phyloP scores from a whole-genome alignment of 1,284 basidiomycete species.

The Ustilago bromivora region DNA sequence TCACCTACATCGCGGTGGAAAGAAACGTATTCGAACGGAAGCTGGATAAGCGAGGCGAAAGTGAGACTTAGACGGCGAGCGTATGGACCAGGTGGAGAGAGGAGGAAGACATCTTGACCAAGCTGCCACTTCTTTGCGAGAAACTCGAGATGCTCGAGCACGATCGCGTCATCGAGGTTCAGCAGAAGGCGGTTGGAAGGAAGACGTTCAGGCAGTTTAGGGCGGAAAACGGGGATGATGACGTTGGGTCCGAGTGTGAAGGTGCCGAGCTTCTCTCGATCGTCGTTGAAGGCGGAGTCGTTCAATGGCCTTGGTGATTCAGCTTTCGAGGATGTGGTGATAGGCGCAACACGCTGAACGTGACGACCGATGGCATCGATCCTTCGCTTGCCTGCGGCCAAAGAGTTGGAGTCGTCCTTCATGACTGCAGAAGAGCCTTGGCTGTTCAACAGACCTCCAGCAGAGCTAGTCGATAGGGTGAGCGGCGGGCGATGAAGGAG shows the following conservation, averaged over 20 bases:
- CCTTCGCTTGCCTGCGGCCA: conserved; percentile 32
- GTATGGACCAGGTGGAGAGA: conserved; percentile 69
- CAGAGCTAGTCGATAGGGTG: not conserved
- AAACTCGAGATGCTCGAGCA: conserved; percentile 67
- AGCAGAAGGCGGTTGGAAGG: conserved; percentile 62
- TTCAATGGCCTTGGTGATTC: conserved; percentile 24
- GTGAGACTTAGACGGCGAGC: conserved; percentile 70
- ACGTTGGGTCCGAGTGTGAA: conserved; percentile 65
- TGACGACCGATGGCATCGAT: conserved; percentile 47
- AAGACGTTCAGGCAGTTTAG: conserved; percentile 56
- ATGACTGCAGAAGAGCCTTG: conserved; percentile 3
- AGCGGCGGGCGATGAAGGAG: not conserved
- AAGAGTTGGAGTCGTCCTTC: conserved; percentile 35
- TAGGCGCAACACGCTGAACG: conserved; percentile 32
- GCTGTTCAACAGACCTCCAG: not conserved
- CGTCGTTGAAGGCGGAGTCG: conserved; percentile 20
- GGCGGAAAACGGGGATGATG: conserved; percentile 60
- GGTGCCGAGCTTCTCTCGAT: conserved; percentile 55
- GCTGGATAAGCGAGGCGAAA: conserved; percentile 68
- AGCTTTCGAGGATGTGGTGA: conserved; percentile 29
- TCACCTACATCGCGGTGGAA: conserved; percentile 70
- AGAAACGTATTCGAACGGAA: conserved; percentile 69
- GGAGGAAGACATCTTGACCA: conserved; percentile 67
- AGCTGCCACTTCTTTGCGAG: conserved; percentile 68
- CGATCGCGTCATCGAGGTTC: conserved; percentile 63